Evolutionary conservation across 768 basidiomycete genomes (phyloP).

Genomic region (Mycena pura): DNA sequence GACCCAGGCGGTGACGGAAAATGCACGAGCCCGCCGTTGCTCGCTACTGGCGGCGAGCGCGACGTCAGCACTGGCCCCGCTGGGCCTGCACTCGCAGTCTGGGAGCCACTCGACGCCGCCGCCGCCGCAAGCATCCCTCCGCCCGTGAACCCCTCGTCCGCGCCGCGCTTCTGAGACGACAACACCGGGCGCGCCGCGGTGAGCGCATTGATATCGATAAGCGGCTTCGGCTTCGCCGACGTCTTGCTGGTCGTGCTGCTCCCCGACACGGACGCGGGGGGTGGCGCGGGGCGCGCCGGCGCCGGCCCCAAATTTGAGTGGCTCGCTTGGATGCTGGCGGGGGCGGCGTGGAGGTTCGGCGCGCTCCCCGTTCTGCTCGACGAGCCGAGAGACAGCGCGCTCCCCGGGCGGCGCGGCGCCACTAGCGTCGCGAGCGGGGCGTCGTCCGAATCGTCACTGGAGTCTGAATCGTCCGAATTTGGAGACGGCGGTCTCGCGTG

Average conservation of each 20-base stretch:
- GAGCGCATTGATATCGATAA: slow-evolving; percentile 59
- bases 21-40: slow-evolving; percentile 5
- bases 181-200: slow-evolving; percentile 28
- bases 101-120: background rate
- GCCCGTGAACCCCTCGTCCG: slow-evolving; percentile 44
- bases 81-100: slow-evolving; percentile 12
- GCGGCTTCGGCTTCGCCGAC: slow-evolving; percentile 43
- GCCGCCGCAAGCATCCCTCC: slow-evolving; percentile 36
- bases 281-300: background rate
- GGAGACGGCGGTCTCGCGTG: background rate
- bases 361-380: slow-evolving; percentile 28
- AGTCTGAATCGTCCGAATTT: slow-evolving; percentile 33
- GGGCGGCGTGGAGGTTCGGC: slow-evolving; percentile 7
- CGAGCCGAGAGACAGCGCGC: slow-evolving; percentile 57
- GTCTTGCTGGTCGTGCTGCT: background rate
- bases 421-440: slow-evolving; percentile 70
- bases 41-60: slow-evolving; percentile 20
- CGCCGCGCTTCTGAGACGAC: slow-evolving; percentile 21
- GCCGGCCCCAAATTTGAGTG: background rate
- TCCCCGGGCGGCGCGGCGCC: slow-evolving; percentile 70
- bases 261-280: background rate
- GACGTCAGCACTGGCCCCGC: slow-evolving; percentile 22
- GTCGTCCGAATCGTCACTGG: slow-evolving; percentile 60
- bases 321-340: background rate
- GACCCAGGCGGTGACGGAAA: slow-evolving; percentile 23